These are phyloP conservation scores for Penicillium verrucosum DNA, from an alignment of 2,329 filamentous ascomycete species.

Conservation along the genomic window DNA sequence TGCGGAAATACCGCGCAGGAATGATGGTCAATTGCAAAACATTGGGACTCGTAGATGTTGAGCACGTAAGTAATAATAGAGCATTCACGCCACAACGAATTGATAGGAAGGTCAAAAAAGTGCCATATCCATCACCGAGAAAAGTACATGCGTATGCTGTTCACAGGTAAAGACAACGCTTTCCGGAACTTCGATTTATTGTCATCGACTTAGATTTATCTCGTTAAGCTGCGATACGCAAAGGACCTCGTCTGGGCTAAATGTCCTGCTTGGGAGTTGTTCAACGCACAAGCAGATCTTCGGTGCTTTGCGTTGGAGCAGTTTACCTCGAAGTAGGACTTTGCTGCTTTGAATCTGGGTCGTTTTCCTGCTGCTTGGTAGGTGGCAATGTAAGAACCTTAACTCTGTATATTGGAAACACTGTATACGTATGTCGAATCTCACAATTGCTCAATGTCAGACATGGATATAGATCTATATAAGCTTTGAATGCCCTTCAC, in stretches of 20 bases:
- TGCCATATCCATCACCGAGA: too few species aligned
- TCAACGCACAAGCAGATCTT: not conserved
- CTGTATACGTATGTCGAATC: not conserved
- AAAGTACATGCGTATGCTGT: too few species aligned
- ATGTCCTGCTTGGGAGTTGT: not conserved
- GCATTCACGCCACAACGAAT: too few species aligned
- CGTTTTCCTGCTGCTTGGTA: too few species aligned
- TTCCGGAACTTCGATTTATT: too few species aligned
- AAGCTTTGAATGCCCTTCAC: conserved; percentile 2
- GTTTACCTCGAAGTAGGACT: not conserved
- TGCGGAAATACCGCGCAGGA: not conserved
- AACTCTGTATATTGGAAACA: not conserved
- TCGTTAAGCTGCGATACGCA: too few species aligned
- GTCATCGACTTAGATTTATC: too few species aligned
- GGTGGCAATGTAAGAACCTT: conserved; percentile 20
- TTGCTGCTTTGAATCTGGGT: not conserved
- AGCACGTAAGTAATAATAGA: not conserved
- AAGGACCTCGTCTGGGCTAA: not conserved
- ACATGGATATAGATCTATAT: not conserved
- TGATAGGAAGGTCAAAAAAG: too few species aligned
- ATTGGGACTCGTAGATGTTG: not conserved
- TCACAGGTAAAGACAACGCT: too few species aligned
- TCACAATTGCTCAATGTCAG: not conserved
- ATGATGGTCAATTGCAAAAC: not conserved
- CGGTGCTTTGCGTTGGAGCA: not conserved